Conservation (phyloP, 139 green algal genomes). For the Limnomonas spitsbergensis region DNA sequence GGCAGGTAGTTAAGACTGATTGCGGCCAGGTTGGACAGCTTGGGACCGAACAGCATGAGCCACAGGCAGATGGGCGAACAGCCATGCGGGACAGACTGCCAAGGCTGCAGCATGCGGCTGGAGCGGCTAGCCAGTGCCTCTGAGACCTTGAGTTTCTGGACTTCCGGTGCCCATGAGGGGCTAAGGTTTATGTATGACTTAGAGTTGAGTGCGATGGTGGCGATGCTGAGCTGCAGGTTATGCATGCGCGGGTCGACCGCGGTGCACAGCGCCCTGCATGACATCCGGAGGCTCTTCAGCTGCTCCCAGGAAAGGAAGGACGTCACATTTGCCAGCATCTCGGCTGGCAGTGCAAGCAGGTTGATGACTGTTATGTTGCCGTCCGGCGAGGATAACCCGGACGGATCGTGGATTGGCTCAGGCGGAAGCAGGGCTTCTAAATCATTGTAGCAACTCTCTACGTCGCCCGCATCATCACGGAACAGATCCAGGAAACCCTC, state of each 20-base stretch:
- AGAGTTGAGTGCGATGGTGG: neutral
- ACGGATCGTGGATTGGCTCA: too few relatives aligned
- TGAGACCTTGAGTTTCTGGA: neutral
- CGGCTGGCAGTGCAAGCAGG: conserved; percentile 5
- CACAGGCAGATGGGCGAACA: conserved; percentile 13
- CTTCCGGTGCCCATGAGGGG: neutral
- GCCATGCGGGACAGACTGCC: neutral
- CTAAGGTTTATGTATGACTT: neutral
- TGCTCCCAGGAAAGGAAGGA: neutral
- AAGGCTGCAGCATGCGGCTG: neutral
- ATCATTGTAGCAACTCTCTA: too few relatives aligned
- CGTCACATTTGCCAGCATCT: neutral
- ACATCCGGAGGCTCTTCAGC: neutral
- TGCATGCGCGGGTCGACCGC: neutral
- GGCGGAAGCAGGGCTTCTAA: too few relatives aligned
- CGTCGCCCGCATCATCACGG: too few relatives aligned
- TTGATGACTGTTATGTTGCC: too few relatives aligned
- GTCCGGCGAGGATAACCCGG: too few relatives aligned
- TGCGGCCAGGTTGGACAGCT: neutral
- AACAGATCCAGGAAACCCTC: too few relatives aligned
- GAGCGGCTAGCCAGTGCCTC: neutral
- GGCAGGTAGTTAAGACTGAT: neutral
- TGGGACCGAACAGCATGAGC: neutral
- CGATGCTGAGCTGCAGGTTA: neutral
- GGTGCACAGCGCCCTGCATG: neutral